Evolutionary conservation across 2,329 filamentous ascomycete genomes (phyloP).

Genomic region (Colletotrichum sp.): DNA sequence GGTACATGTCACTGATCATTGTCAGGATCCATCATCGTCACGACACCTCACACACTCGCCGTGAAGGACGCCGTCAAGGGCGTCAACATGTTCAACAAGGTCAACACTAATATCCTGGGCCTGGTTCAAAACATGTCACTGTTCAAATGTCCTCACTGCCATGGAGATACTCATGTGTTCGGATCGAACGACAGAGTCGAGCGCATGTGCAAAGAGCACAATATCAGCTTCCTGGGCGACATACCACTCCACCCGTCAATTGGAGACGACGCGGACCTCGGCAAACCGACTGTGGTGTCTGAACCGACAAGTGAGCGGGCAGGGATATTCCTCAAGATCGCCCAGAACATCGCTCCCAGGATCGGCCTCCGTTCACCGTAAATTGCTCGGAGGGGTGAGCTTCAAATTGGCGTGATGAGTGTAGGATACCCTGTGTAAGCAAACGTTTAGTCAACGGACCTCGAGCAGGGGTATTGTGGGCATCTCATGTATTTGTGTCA

Average conservation of each 20-base stretch:
- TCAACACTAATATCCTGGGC: conserved; percentile 80
- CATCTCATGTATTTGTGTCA: conserved; percentile 21
- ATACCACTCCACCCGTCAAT: conserved; percentile 87
- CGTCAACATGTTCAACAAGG: conserved; percentile 90
- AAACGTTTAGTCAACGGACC: conserved; percentile 18
- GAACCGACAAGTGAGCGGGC: conserved; percentile 80
- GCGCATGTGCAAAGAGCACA: conserved; percentile 72
- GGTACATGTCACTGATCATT: background rate
- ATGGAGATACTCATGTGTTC: conserved; percentile 77
- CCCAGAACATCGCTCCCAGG: conserved; percentile 55
- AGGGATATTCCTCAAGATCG: conserved; percentile 74
- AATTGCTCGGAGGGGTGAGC: background rate
- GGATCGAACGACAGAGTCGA: conserved; percentile 69
- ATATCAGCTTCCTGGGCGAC: conserved; percentile 83
- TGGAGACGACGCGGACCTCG: conserved; percentile 84
- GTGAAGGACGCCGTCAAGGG: conserved; percentile 92
- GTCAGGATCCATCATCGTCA: conserved; percentile 82
- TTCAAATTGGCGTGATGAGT: background rate
- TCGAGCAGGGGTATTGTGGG: conserved; percentile 13
- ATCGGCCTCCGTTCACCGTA: conserved; percentile 32
- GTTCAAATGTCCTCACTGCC: conserved; percentile 81
- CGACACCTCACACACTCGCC: conserved; percentile 91
- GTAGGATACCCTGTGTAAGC: conserved; percentile 18
- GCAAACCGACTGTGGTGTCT: conserved; percentile 88
- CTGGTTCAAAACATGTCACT: conserved; percentile 93